These are phyloP conservation scores for Orychophragmus violaceus DNA, from an alignment of 345 rosid species.

Conservation along the genomic window DNA sequence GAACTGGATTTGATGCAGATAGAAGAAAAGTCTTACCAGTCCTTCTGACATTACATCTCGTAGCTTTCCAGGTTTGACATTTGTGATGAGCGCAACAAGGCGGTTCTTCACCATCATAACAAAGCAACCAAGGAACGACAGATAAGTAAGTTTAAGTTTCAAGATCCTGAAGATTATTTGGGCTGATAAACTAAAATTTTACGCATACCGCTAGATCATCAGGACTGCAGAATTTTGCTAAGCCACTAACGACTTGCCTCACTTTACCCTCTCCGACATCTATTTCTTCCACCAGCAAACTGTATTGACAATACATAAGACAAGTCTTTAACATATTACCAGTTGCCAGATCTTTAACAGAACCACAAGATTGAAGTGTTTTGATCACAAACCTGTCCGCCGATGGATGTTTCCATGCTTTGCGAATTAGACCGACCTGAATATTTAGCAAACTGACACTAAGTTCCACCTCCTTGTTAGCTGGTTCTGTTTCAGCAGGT, in stretches of 20 bases:
- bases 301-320: slow-evolving; percentile 29
- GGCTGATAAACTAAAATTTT: background rate
- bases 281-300: slow-evolving; percentile 95
- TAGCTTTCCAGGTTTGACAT: slow-evolving; percentile 96
- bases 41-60: slow-evolving; percentile 92
- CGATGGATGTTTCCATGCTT: slow-evolving; percentile 95
- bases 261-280: slow-evolving; percentile 82
- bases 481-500: slow-evolving; percentile 44
- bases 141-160: slow-evolving; percentile 14
- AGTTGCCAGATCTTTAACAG: background rate
- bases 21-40: slow-evolving; percentile 51
- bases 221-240: slow-evolving; percentile 82
- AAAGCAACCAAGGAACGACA: slow-evolving; percentile 17
- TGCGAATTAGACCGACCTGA: slow-evolving; percentile 82
- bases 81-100: slow-evolving; percentile 68
- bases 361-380: background rate
- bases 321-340: background rate
- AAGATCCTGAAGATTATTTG: background rate
- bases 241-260: slow-evolving; percentile 95
- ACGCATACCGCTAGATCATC: slow-evolving; percentile 68
- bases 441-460: slow-evolving; percentile 80
- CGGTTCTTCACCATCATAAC: slow-evolving; percentile 54
- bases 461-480: slow-evolving; percentile 65
- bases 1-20: background rate
- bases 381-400: slow-evolving; percentile 75